Conservation (phyloP, 129 eudicot species). For the Solidago caesia region DNA sequence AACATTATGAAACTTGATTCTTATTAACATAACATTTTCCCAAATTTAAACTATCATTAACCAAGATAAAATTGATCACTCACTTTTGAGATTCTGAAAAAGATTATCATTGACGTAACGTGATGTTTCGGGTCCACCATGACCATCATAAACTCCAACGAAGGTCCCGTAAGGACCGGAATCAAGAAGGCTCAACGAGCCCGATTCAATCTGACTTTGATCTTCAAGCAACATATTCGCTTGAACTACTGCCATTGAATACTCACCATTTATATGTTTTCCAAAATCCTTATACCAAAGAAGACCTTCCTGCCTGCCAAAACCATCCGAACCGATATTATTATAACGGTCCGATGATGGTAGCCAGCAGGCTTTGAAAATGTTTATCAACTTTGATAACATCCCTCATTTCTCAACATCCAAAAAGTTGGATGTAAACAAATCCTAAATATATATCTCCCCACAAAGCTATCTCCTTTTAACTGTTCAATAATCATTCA, state of each 20-base stretch:
- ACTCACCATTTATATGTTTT: slow-evolving; percentile 64
- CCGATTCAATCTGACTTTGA: slow-evolving; percentile 83
- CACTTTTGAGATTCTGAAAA: slow-evolving; percentile 72
- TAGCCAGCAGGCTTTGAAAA: slow-evolving; percentile 68
- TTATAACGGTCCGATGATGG: slow-evolving; percentile 49
- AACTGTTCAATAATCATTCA: slow-evolving; percentile 10
- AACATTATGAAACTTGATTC: too few species aligned
- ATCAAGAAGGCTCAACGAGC: slow-evolving; percentile 69
- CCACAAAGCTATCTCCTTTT: not conserved
- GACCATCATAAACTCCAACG: slow-evolving; percentile 84
- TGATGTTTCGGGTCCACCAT: slow-evolving; percentile 86
- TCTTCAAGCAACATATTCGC: slow-evolving; percentile 82
- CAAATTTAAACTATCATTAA: not conserved
- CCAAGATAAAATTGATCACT: slow-evolving; percentile 15
- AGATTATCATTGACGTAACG: slow-evolving; percentile 66
- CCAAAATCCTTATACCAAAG: slow-evolving; percentile 72
- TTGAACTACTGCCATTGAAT: slow-evolving; percentile 82
- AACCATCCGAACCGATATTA: slow-evolving; percentile 43
- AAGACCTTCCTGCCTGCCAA: slow-evolving; percentile 65
- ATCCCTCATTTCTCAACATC: slow-evolving; percentile 83
- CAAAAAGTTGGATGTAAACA: slow-evolving; percentile 45
- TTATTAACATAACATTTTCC: too few species aligned
- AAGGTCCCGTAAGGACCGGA: slow-evolving; percentile 78
- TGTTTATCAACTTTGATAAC: slow-evolving; percentile 58
- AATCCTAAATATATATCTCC: slow-evolving; percentile 6